Base-by-base conservation (phyloP, 2,329 filamentous ascomycete species). In the Chalaropsis thielavioides region DNA sequence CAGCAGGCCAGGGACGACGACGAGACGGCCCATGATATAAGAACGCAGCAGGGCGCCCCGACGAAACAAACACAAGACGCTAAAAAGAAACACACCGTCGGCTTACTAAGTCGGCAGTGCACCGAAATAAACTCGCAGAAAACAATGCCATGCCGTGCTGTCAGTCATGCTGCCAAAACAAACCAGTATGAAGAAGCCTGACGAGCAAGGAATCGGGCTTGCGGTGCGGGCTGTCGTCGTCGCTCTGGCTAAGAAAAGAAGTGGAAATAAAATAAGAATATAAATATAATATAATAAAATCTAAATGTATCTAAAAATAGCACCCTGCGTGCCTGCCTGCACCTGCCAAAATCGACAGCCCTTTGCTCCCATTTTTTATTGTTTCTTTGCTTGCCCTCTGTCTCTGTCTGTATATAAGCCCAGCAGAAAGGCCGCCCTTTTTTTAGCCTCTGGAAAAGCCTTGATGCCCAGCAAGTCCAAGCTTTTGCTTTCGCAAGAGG, bases 131-230 rank as follows among this genome's bases (percentile, higher is more conserved):
- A n/a, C 51, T 31, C 27, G 11, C 51, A 15, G 22, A 56, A 49
- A 49, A 49, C n/a, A 49, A 11, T 19, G 31, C 51, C n/a, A 31
- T 56, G 51, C 51, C 51, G 31, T 56, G 8, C 51, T 56, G 51
- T 56, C 51, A 49, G 44, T 49, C 44, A 56, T 56, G 51, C 51
- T 56, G 51, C 51, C 51, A 56, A 31, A 31, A 56, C 22, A 31
- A 56, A n/a, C n/a, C n/a, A n/a, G n/a, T n/a, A n/a, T n/a, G n/a
- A n/a, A n/a, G n/a, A n/a, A n/a, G n/a, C n/a, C n/a, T n/a, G n/a
- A n/a, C n/a, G n/a, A n/a, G n/a, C n/a, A n/a, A n/a, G n/a, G n/a
- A n/a, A n/a, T n/a, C n/a, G n/a, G n/a, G n/a, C n/a, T n/a, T n/a
- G n/a, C n/a, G n/a, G n/a, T n/a, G n/a, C n/a, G n/a, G n/a, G n/a